Conservation (phyloP, 2,329 filamentous ascomycete genomes). For the Peltaster fructicola region DNA sequence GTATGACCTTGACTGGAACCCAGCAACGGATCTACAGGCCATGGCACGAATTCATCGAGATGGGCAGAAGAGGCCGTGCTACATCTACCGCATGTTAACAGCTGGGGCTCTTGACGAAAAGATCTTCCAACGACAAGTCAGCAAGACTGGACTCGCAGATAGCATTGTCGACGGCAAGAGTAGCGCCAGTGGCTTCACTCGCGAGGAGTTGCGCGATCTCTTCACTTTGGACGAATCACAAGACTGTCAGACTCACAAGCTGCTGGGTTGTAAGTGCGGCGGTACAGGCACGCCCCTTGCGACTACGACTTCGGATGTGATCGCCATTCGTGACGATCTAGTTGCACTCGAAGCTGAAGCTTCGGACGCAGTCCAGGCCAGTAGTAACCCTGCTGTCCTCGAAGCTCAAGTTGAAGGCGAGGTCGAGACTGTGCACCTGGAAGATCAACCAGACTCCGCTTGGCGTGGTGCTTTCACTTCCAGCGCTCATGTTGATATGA, state of each 20-base stretch:
- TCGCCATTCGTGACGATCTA: slow-evolving; percentile 12
- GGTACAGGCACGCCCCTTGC: slow-evolving; percentile 30
- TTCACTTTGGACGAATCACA: slow-evolving; percentile 46
- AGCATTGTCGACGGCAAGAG: slow-evolving; percentile 53
- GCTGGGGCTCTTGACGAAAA: slow-evolving; percentile 56
- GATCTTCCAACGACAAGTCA: slow-evolving; percentile 56
- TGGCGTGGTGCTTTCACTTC: no score
- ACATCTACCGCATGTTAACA: slow-evolving; percentile 51
- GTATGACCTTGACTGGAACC: slow-evolving; percentile 63
- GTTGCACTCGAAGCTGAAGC: slow-evolving; percentile 6
- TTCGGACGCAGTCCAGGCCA: no score
- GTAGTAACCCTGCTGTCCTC: slow-evolving; percentile 16
- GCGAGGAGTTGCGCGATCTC: slow-evolving; percentile 47
- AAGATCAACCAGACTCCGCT: no score
- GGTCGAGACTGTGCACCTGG: no score
- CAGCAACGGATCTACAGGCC: slow-evolving; percentile 53
- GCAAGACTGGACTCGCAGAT: slow-evolving; percentile 52
- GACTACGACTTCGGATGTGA: no score
- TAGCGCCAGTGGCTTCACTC: slow-evolving; percentile 42
- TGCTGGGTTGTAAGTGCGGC: slow-evolving; percentile 45
- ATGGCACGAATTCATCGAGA: slow-evolving; percentile 61
- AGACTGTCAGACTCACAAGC: slow-evolving; percentile 49
- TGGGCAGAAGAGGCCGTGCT: slow-evolving; percentile 49
- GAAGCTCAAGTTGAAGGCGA: slow-evolving; percentile 4
- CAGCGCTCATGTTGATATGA: slow-evolving; percentile 25